Evolutionary conservation across 495 filamentous ascomycete species (phyloP), one percentile per base, ranked within the genome.

Genomic region (Penicillium pancosmium): DNA sequence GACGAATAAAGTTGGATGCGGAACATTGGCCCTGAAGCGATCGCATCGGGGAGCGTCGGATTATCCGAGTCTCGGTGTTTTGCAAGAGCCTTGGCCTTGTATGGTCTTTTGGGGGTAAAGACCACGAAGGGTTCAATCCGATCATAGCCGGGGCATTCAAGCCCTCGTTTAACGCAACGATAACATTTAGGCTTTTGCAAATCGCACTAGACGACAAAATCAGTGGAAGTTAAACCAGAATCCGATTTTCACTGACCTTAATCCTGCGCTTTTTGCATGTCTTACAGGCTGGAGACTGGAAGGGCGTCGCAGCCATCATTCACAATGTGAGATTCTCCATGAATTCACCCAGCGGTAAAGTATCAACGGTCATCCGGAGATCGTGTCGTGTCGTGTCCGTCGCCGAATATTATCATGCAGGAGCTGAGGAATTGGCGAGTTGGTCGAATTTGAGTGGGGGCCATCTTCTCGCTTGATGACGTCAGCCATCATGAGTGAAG

Each of bases 191-290:
- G 46, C 2, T 48, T 27, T 27, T 48, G 46, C 21, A 25, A 5
- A 27, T 48, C 46, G n/a, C 46, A 48, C 46, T 48, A n/a, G 10
- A 23, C n/a, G 6, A 25, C 2, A n/a, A 3, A 0, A 25, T 48
- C 5, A 48, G 46, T 27, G 15, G 3, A 19, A 13, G 11, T 15
- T n/a, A 12, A 1, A 9, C 2, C n/a, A 16, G 1, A 44, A 19
- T 44, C n/a, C 5, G 41, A n/a, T 12, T 27, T 27, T 7, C 7
- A 2, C 43, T 7, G 43, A 48, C 46, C 23, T 48, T 48, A 9
- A 48, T 48, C 15, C 46, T 23, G 19, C 18, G 46, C 23, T 15
- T 48, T 27, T 48, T 48, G 23, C 46, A 48, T 27, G 46, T 27
- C 9, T 23, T 48, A 27, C 21, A 48, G 23, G 18, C 46, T 9